Conservation (phyloP, 129 eudicot genomes). For the Chrysanthemum seticuspe region DNA sequence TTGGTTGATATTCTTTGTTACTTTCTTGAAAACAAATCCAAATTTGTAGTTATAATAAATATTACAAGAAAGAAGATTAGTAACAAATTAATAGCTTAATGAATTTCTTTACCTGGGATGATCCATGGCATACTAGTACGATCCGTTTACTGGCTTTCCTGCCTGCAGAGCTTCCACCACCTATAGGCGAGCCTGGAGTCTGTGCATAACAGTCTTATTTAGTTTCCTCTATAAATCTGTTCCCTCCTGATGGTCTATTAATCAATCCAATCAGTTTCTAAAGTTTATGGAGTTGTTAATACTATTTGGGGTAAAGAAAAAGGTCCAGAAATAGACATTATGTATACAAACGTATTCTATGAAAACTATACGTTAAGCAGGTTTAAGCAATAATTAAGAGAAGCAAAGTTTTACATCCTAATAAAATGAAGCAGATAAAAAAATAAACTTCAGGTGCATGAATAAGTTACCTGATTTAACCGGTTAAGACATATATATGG, state of each 20-base stretch:
- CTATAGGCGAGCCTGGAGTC: conserved; percentile 93
- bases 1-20: not conserved
- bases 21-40: not conserved
- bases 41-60: not conserved
- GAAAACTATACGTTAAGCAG: no score
- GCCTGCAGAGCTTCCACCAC: conserved; percentile 76
- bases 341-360: no score
- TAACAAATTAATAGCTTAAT: not conserved
- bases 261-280: no score
- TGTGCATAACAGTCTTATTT: conserved; percentile 30
- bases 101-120: conserved; percentile 50
- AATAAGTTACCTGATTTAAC: conserved; percentile 65
- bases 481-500: conserved; percentile 73
- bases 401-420: no score
- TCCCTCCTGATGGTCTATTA: no score
- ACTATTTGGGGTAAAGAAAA: no score
- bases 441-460: no score
- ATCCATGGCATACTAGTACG: conserved; percentile 82
- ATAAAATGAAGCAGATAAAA: no score
- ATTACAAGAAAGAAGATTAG: not conserved
- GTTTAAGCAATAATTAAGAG: no score
- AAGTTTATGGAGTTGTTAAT: no score
- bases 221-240: not conserved
- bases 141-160: conserved; percentile 71
- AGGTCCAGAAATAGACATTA: no score